These are phyloP conservation scores for Candida easanensis DNA, from an alignment of 805 yeast species.

Conservation along the genomic window DNA sequence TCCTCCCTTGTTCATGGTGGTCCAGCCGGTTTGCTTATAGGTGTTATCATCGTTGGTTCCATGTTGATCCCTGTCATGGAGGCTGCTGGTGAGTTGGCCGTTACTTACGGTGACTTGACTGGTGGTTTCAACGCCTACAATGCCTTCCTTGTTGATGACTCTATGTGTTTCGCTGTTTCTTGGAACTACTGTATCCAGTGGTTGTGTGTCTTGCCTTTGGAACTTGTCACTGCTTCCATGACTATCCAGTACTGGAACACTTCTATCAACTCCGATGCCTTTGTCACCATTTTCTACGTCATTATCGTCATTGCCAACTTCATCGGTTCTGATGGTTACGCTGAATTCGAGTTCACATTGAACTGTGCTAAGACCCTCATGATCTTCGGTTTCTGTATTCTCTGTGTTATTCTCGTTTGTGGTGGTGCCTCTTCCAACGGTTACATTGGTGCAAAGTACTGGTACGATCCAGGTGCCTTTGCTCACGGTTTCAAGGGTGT, in stretches of 20 bases:
- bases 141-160: constrained; percentile 41
- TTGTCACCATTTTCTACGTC: constrained; percentile 52
- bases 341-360: constrained; percentile 64
- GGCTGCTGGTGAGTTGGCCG: constrained; percentile 55
- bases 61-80: constrained; percentile 59
- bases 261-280: constrained; percentile 48
- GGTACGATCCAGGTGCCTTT: constrained; percentile 56
- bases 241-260: constrained; percentile 47
- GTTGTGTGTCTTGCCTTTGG: constrained; percentile 52
- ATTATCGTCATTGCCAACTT: constrained; percentile 50
- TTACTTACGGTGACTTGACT: constrained; percentile 35
- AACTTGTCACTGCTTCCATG: constrained; percentile 53
- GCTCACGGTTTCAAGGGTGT: constrained; percentile 53
- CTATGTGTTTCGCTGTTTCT: constrained; percentile 62
- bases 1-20: constrained; percentile 57
- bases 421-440: constrained; percentile 59
- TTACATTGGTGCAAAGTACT: constrained; percentile 57
- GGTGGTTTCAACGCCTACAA: constrained; percentile 40
- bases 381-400: constrained; percentile 54
- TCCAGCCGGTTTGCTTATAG: constrained; percentile 59
- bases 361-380: constrained; percentile 54
- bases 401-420: constrained; percentile 51
- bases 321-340: constrained; percentile 62
- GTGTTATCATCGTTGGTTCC: constrained; percentile 58
- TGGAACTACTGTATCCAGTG: constrained; percentile 57